These are phyloP conservation scores for Magnolia sinica DNA, from an alignment of 164 flowering plant species.

Conservation along the genomic window DNA sequence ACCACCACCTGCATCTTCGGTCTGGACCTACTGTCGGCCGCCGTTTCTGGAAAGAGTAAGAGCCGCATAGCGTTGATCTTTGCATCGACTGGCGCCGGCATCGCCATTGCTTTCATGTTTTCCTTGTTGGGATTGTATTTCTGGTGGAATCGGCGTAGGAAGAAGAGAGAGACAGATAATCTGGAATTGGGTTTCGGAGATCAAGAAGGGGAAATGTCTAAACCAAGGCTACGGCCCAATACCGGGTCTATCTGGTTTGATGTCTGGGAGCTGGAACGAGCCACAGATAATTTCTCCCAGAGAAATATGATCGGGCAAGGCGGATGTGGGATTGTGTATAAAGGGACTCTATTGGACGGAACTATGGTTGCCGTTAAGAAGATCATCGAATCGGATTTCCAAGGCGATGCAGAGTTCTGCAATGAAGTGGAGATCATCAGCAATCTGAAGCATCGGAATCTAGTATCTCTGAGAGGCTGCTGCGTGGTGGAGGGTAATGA, in stretches of 20 bases:
- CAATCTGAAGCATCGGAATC: slow-evolving; percentile 66
- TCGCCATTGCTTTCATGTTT: slow-evolving; percentile 32
- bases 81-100: slow-evolving; percentile 45
- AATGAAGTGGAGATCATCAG: slow-evolving; percentile 78
- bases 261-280: slow-evolving; percentile 55
- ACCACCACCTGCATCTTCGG: slow-evolving; percentile 54
- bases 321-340: slow-evolving; percentile 65
- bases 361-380: slow-evolving; percentile 58
- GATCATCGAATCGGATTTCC: slow-evolving; percentile 53
- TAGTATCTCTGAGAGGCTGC: slow-evolving; percentile 67
- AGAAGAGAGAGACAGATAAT: slow-evolving; percentile 5
- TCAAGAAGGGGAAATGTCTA: slow-evolving; percentile 31
- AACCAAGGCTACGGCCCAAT: slow-evolving; percentile 41
- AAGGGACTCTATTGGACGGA: slow-evolving; percentile 58
- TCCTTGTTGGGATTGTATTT: slow-evolving; percentile 33
- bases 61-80: slow-evolving; percentile 24
- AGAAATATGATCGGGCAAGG: slow-evolving; percentile 65
- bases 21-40: slow-evolving; percentile 15
- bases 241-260: slow-evolving; percentile 62
- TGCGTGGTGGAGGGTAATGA: slow-evolving; percentile 43
- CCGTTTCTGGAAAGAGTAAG: slow-evolving; percentile 7
- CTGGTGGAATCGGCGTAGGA: slow-evolving; percentile 32
- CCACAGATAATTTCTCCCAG: slow-evolving; percentile 56
- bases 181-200: slow-evolving; percentile 10
- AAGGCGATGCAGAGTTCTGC: slow-evolving; percentile 58